Conservation (phyloP, 306 rosid genomes). For the Ochetophila trinervis region DNA sequence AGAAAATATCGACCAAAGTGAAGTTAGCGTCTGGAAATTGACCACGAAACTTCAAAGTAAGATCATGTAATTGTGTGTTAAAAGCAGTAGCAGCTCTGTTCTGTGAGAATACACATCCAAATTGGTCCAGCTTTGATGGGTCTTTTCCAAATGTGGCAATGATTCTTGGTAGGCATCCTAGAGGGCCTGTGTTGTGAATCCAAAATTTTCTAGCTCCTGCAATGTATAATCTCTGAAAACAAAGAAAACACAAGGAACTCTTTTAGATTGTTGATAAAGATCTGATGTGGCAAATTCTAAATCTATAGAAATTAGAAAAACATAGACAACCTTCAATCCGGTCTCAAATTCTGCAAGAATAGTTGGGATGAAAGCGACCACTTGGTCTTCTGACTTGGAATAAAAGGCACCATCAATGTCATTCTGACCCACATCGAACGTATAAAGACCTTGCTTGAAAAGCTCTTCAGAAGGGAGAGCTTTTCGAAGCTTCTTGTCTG, state of each 20-base stretch:
- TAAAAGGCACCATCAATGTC: conserved; percentile 36
- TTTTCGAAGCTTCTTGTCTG: conserved; percentile 19
- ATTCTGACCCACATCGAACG: conserved; percentile 41
- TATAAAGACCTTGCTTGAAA: conserved; percentile 34
- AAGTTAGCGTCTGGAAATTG: conserved; percentile 28
- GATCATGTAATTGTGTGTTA: conserved; percentile 33
- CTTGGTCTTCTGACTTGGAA: conserved; percentile 28
- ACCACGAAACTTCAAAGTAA: conserved; percentile 21
- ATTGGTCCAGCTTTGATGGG: conserved; percentile 25
- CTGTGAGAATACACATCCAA: conserved; percentile 36
- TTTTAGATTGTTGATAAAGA: no score
- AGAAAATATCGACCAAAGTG: conserved; percentile 34
- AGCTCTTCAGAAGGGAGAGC: conserved; percentile 29
- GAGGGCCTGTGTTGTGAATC: conserved; percentile 45
- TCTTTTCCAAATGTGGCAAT: conserved; percentile 30
- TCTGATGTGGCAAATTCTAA: neutral
- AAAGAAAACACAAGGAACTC: neutral
- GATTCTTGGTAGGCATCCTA: conserved; percentile 41
- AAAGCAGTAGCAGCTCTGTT: conserved; percentile 34
- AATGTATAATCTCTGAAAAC: conserved; percentile 28
- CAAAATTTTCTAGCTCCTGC: conserved; percentile 38
- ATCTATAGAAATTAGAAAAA: neutral
- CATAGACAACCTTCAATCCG: conserved; percentile 17
- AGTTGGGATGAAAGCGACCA: conserved; percentile 24
- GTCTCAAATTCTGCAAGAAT: conserved; percentile 30